These are phyloP conservation scores for Aspergillus thermomutatus DNA, from an alignment of 2,329 filamentous ascomycete genomes.

Conservation along the genomic window DNA sequence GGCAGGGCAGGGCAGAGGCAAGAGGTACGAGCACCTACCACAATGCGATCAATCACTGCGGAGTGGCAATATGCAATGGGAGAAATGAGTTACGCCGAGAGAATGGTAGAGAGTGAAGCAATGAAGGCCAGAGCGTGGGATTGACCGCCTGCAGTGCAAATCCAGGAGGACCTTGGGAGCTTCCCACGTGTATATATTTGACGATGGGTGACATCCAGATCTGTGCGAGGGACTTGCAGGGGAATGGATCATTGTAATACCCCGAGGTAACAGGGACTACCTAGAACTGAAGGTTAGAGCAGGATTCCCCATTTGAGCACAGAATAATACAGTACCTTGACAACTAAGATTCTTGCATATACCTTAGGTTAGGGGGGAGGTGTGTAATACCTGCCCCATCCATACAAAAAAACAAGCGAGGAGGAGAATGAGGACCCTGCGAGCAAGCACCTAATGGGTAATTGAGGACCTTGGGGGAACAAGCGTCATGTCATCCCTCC, in stretches of 20 bases:
- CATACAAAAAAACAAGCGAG: neutral
- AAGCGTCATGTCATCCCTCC: neutral
- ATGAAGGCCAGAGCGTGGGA: conserved; percentile 12
- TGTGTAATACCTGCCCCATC: neutral
- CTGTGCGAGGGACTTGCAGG: neutral
- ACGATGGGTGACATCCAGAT: neutral
- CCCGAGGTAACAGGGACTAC: neutral
- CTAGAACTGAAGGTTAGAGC: neutral
- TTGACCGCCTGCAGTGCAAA: conserved; percentile 14
- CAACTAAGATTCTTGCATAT: neutral
- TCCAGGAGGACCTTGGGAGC: conserved; percentile 21
- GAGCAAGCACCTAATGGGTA: conserved; percentile 1
- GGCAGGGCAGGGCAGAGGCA: neutral
- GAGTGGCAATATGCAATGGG: neutral
- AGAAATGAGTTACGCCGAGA: neutral
- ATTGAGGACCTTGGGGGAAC: neutral
- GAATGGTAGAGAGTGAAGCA: conserved; percentile 4
- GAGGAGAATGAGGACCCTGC: conserved; percentile 16
- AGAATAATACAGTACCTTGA: neutral
- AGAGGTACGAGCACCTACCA: neutral
- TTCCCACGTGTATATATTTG: neutral
- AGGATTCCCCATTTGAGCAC: neutral
- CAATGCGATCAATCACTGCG: neutral
- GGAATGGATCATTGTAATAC: neutral
- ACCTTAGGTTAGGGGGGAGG: no score